Base-by-base conservation (phyloP, 352 stramenopile species). In the Ophiocytium majus region DNA sequence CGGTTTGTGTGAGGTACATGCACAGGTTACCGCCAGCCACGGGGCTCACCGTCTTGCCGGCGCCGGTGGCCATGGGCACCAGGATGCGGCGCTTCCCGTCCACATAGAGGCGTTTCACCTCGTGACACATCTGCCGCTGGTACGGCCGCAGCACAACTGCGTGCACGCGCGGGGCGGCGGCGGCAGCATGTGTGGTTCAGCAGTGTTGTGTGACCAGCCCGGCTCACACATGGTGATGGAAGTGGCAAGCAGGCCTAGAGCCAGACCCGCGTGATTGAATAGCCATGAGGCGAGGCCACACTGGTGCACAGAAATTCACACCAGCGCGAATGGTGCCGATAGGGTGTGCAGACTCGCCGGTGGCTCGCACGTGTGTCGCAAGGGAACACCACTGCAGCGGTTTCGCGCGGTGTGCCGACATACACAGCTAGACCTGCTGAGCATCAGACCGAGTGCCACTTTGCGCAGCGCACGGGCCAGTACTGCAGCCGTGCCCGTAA, bases 51-150 rank as follows among this genome's bases (percentile, higher is more conserved):
- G 85, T 88, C 33, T 88, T 88, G 43, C 85, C 85, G 23, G 87
- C 36, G 63, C 85, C 85, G 17, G 85, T 88, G 14, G 85, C 85
- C 71, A 88, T 63, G n/a, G 85, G 85, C 5, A 84, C 64, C 43
- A 88, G 33, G 37, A 88, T 84, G 0, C 85, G 80, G 23, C 81
- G 57, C 10, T n/a, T 83, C 10, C 81, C 81, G 28, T 86, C 28
- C 33, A 36, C 76, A 64, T 88, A 88, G 0, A 86, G 57, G 28
- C 57, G 37, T 17, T 66, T 80, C 5, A 80, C 71, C 35, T 82
- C 49, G 1, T 86, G 10, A 0, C 86, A 80, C 14, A 88, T 76
- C 0, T 74, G 31, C 37, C 32, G 17, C 57, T 88, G 84, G 80
- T 88, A 88, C 19, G 84, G 84, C 19, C 84, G 84, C 23, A 88